Evolutionary conservation across 148 eudicot species (phyloP).

Genomic region (Amaranthus palmeri): DNA sequence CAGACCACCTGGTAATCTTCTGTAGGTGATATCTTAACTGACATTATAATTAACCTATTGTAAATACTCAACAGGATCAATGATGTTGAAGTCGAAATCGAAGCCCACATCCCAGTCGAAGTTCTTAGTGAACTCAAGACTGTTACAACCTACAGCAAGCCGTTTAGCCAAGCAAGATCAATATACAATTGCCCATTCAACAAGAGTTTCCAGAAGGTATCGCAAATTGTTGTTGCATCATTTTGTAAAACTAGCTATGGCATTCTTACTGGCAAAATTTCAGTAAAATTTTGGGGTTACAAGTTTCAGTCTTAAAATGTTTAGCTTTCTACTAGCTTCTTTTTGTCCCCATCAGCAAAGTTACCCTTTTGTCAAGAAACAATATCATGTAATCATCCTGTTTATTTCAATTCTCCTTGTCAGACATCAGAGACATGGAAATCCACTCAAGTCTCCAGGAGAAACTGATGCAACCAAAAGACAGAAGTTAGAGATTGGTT

Average conservation of each 20-base stretch:
- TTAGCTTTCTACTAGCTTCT: not conserved
- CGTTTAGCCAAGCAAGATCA: constrained; percentile 65
- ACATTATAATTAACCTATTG: not conserved
- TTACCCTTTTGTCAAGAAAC: too few relatives aligned
- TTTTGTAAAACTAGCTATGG: not conserved
- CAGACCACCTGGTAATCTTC: not conserved
- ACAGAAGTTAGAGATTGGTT: constrained; percentile 74
- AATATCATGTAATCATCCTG: constrained; percentile 7
- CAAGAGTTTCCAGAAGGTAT: constrained; percentile 30
- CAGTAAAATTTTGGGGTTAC: not conserved
- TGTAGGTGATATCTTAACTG: not conserved
- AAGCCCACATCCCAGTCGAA: constrained; percentile 27
- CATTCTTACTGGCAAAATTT: not conserved
- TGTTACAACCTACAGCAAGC: constrained; percentile 83
- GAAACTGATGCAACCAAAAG: constrained; percentile 55
- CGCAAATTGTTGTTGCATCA: not conserved
- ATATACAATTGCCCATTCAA: constrained; percentile 20
- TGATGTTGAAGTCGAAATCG: constrained; percentile 27
- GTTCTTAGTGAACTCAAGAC: constrained; percentile 44
- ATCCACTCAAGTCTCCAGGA: constrained; percentile 29
- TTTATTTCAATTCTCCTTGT: not conserved
- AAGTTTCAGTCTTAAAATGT: not conserved
- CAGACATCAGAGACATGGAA: constrained; percentile 47
- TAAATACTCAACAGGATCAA: constrained; percentile 13
- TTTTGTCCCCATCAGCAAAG: not conserved